Evolutionary conservation across 768 basidiomycete genomes (phyloP).

Genomic region (Cystobasidium ongulense): DNA sequence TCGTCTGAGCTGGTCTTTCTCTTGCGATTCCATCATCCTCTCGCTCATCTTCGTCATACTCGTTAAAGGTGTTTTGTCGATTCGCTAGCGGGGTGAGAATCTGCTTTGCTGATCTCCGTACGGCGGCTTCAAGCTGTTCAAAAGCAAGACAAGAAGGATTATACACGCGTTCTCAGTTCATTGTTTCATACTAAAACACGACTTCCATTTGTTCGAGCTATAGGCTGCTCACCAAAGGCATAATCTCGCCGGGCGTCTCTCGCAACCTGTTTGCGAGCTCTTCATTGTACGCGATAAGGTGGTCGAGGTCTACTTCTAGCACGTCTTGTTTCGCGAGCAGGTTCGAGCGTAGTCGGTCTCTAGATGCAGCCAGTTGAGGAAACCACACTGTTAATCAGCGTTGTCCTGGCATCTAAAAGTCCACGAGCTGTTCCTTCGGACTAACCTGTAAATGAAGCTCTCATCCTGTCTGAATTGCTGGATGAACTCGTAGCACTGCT

Average conservation of each 20-base stretch:
- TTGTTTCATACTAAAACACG: background rate
- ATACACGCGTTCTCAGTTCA: background rate
- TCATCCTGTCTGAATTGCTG: slow-evolving; percentile 78
- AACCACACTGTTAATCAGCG: background rate
- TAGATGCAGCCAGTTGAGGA: slow-evolving; percentile 50
- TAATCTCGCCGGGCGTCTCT: slow-evolving; percentile 74
- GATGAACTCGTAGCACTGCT: slow-evolving; percentile 58
- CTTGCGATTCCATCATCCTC: background rate
- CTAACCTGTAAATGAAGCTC: slow-evolving; percentile 82
- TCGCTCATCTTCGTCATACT: slow-evolving; percentile 16
- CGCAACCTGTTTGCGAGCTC: slow-evolving; percentile 86
- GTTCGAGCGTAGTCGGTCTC: slow-evolving; percentile 88
- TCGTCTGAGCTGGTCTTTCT: slow-evolving; percentile 42
- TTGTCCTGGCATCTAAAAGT: background rate
- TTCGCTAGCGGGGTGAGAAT: slow-evolving; percentile 29
- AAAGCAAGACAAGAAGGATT: background rate
- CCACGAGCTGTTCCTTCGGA: background rate
- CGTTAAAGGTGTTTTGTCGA: slow-evolving; percentile 17
- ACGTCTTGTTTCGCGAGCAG: slow-evolving; percentile 76
- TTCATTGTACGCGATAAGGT: slow-evolving; percentile 69
- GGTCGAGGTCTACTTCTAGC: slow-evolving; percentile 74
- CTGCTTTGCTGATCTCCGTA: slow-evolving; percentile 52
- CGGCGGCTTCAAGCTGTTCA: slow-evolving; percentile 78
- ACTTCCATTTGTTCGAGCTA: background rate
- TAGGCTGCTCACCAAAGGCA: slow-evolving; percentile 61